phyloP scores from a whole-genome alignment of 352 stramenopile genomes.

The Globisporangium yorkense region DNA sequence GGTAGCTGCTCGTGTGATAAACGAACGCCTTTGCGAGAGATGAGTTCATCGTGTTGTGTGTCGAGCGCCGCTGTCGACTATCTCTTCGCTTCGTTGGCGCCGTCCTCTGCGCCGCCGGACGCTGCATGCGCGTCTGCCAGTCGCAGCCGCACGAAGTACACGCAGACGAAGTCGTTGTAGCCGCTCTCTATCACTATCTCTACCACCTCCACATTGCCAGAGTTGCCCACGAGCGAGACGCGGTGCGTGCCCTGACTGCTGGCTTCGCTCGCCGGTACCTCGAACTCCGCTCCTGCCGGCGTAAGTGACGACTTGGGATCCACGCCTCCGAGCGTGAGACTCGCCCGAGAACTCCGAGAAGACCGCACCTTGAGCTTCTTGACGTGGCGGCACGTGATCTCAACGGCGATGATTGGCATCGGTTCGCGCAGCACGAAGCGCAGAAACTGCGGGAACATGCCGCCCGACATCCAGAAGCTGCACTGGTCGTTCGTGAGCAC shows the following conservation, averaged over 20 bases:
- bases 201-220: conserved; percentile 31
- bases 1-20: conserved; percentile 1
- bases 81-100: conserved; percentile 5
- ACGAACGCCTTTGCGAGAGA: background rate
- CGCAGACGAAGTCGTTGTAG: conserved; percentile 59
- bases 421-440: conserved; percentile 55
- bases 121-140: conserved; percentile 21
- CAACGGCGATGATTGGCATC: conserved; percentile 43
- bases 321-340: conserved; percentile 14
- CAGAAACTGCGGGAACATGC: conserved; percentile 71
- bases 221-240: conserved; percentile 22
- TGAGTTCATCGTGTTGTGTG: background rate
- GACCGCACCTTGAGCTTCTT: conserved; percentile 51
- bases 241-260: conserved; percentile 49
- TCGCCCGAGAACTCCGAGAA: conserved; percentile 20
- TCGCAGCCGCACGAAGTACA: conserved; percentile 44
- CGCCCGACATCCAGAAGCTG: conserved; percentile 64
- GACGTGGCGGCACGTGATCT: conserved; percentile 65
- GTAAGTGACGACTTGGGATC: background rate
- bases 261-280: conserved; percentile 32
- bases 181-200: conserved; percentile 67
- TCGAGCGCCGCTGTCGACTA: background rate
- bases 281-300: conserved; percentile 14
- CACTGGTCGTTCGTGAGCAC: conserved; percentile 44
- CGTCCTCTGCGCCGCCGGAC: background rate